Evolutionary conservation across 2,329 filamentous ascomycete species (phyloP), one percentile per base, ranked within the genome.

Genomic region (Curvularia verruculosa): DNA sequence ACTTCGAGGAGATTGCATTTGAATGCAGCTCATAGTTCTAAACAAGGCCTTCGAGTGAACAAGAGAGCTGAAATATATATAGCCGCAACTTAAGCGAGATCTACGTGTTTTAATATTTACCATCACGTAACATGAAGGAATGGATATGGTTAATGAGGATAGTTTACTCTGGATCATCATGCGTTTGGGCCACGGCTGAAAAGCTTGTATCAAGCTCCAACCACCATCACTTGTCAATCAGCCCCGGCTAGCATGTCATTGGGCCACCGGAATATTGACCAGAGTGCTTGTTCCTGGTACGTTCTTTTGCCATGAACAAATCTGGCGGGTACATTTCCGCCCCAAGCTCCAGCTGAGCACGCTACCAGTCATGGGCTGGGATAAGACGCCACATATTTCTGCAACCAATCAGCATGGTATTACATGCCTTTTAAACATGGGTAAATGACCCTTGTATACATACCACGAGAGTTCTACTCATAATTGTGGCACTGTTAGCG

Each of bases 241-340:
- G 26, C 40, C 19, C 26, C 3, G 24, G 24, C 23, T 23, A 44
- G 23, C 23, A 15, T 12, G 31, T 44, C 3, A 19, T 28, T 41
- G 39, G 41, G 49, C 18, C 29, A 23, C 28, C 28, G 43, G 28
- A 15, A 43, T 37, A 21, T 15, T 13, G 41, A 28, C 18, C 36
- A 44, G n/a, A n/a, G 48, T 53, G 36, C 49, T 53, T 53, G 37
- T 52, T 52, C 36, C 19, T 41, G 2, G 19, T 36, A 34, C 18
- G 18, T 48, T 39, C 36, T 48, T 37, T 43, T 45, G 36, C 24
- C 23, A 15, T 28, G 41, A 15, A 37, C 46, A 39, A 29, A 48
- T 48, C 47, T 50, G 15, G 37, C 15, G 43, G 49, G 29, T 21
- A 29, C 28, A 23, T 34, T 48, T 48, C 29, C 28, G 49, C 39